Conservation (phyloP, 1,284 basidiomycete species). For the Volvariella volvacea region DNA sequence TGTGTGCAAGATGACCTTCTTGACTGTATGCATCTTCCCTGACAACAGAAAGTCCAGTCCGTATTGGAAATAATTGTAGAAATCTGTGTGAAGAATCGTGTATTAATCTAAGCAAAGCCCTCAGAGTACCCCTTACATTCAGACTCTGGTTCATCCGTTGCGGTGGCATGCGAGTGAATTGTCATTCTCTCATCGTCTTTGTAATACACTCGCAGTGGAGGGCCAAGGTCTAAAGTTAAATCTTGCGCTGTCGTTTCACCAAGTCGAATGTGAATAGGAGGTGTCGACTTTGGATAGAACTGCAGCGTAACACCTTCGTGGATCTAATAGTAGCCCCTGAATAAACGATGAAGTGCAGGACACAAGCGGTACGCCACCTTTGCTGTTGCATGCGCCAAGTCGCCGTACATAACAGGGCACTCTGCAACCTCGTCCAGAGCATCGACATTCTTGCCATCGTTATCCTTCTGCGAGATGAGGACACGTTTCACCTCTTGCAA, state of each 20-base stretch:
- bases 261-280: conserved; percentile 58
- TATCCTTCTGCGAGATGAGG: conserved; percentile 62
- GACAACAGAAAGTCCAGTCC: conserved; percentile 82
- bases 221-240: conserved; percentile 69
- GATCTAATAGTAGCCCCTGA: conserved; percentile 37
- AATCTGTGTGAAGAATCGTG: conserved; percentile 61
- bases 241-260: conserved; percentile 81
- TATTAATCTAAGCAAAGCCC: conserved; percentile 1
- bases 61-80: conserved; percentile 89
- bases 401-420: conserved; percentile 62
- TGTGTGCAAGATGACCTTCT: conserved; percentile 80
- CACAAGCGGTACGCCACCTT: no score
- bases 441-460: conserved; percentile 50
- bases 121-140: conserved; percentile 29
- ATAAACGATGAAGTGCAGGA: neutral
- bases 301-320: conserved; percentile 66
- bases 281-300: conserved; percentile 50
- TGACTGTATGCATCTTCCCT: conserved; percentile 63
- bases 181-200: conserved; percentile 86
- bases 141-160: conserved; percentile 35
- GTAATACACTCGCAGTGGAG: conserved; percentile 73
- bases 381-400: conserved; percentile 57
- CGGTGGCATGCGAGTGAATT: conserved; percentile 51
- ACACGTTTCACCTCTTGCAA: conserved; percentile 71
- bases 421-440: conserved; percentile 61